phyloP scores from a whole-genome alignment of 306 rosid species.

The Cucurbita argyrosperma region DNA sequence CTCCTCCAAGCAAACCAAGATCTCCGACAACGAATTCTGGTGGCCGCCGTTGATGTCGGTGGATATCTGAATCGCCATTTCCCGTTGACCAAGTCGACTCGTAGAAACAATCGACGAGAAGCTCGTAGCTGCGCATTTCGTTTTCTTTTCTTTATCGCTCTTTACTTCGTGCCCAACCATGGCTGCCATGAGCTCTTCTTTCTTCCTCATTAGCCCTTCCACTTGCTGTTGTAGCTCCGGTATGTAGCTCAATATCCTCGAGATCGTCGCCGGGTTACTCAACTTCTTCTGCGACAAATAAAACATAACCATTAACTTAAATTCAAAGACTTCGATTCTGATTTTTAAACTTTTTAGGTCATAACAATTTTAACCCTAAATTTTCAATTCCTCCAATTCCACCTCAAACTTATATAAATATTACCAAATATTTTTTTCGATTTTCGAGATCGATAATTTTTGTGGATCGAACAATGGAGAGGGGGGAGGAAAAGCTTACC shows the following conservation, averaged over 20 bases:
- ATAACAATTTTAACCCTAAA: too few relatives aligned
- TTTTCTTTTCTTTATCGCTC: background rate
- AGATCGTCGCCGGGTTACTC: slow-evolving; percentile 46
- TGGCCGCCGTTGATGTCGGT: background rate
- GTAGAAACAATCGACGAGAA: slow-evolving; percentile 31
- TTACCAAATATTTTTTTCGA: too few relatives aligned
- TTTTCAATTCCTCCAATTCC: too few relatives aligned
- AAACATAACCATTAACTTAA: background rate
- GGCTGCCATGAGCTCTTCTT: slow-evolving; percentile 28
- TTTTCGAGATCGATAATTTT: too few relatives aligned
- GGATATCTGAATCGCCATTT: slow-evolving; percentile 40
- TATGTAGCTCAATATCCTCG: slow-evolving; percentile 38
- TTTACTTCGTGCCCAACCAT: slow-evolving; percentile 7
- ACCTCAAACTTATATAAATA: too few relatives aligned
- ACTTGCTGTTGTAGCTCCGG: slow-evolving; percentile 50
- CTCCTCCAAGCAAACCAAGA: slow-evolving; percentile 32
- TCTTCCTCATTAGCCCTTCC: slow-evolving; percentile 25
- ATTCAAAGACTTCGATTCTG: too few relatives aligned
- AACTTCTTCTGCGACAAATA: slow-evolving; percentile 32
- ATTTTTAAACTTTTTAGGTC: too few relatives aligned
- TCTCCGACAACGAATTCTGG: slow-evolving; percentile 24
- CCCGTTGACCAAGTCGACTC: slow-evolving; percentile 29
- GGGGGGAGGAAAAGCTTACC: slow-evolving; percentile 14
- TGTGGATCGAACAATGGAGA: too few relatives aligned
- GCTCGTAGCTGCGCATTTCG: background rate